Evolutionary conservation across 352 stramenopile genomes (phyloP).

Genomic region (Phytopythium litorale): DNA sequence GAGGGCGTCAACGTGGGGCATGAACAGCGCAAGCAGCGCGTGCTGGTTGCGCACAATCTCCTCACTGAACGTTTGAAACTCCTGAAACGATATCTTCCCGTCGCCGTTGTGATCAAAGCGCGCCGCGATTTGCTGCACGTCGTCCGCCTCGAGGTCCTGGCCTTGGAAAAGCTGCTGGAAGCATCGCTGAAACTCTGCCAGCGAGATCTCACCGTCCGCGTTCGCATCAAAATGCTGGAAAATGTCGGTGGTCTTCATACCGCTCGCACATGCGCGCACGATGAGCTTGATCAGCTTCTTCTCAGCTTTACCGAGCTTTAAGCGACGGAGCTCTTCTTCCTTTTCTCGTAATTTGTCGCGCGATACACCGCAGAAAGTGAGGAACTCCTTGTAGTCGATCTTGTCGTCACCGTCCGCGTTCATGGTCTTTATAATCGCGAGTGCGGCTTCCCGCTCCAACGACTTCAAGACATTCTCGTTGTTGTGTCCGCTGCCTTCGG

Average conservation of each 20-base stretch:
- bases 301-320: conserved; percentile 24
- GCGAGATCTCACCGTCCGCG: conserved; percentile 49
- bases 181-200: conserved; percentile 45
- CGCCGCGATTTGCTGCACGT: conserved; percentile 29
- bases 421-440: conserved; percentile 39
- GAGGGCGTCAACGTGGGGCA: conserved; percentile 16
- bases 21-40: conserved; percentile 18
- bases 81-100: conserved; percentile 44
- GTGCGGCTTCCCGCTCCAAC: conserved; percentile 40
- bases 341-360: conserved; percentile 12
- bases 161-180: conserved; percentile 49
- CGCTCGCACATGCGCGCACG: conserved; percentile 36
- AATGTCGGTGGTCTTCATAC: conserved; percentile 48
- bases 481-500: neutral
- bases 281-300: conserved; percentile 66
- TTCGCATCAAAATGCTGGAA: conserved; percentile 80
- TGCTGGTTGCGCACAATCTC: conserved; percentile 38
- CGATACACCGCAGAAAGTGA: conserved; percentile 43
- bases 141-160: conserved; percentile 32
- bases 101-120: conserved; percentile 61
- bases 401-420: conserved; percentile 56
- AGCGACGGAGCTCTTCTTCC: conserved; percentile 7
- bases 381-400: conserved; percentile 71
- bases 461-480: conserved; percentile 20
- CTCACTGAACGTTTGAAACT: conserved; percentile 55